phyloP scores from a whole-genome alignment of 805 yeast genomes.

The Vanderwaltozyma polyspora region DNA sequence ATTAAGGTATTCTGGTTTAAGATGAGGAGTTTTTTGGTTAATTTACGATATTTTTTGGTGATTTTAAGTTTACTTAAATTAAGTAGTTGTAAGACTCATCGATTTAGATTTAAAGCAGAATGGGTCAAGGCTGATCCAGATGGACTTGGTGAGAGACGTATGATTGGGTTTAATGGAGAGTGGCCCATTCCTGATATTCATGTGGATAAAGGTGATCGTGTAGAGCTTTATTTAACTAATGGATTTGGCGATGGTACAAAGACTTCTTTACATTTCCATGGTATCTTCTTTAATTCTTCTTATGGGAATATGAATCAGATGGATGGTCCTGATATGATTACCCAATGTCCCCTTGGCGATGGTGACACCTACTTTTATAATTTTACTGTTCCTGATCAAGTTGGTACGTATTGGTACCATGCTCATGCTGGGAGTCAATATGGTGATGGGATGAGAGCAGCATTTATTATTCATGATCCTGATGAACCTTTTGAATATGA shows the following conservation, averaged over 20 bases:
- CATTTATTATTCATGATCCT: constrained; percentile 48
- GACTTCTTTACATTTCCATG: constrained; percentile 73
- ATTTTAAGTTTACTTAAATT: neutral
- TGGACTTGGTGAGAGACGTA: constrained; percentile 42
- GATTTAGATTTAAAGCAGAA: constrained; percentile 43
- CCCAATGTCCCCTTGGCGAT: constrained; percentile 70
- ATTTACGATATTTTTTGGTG: no score
- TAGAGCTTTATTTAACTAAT: constrained; percentile 49
- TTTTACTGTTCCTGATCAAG: constrained; percentile 56
- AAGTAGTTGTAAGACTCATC: constrained; percentile 32
- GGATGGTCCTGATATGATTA: constrained; percentile 76
- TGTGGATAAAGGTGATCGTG: constrained; percentile 51
- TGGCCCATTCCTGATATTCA: constrained; percentile 70
- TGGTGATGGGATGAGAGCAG: constrained; percentile 65
- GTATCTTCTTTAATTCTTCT: constrained; percentile 54
- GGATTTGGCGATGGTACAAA: constrained; percentile 36
- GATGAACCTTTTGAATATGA: constrained; percentile 48
- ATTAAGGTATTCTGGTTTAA: no score
- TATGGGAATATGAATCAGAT: constrained; percentile 34
- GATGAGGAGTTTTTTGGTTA: no score
- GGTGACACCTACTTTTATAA: constrained; percentile 58
- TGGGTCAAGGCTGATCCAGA: constrained; percentile 62
- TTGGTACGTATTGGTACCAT: constrained; percentile 79
- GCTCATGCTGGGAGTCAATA: constrained; percentile 70
- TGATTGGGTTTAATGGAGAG: constrained; percentile 55